phyloP scores from a whole-genome alignment of 106 monocot genomes.

The Dioscorea zingiberensis region DNA sequence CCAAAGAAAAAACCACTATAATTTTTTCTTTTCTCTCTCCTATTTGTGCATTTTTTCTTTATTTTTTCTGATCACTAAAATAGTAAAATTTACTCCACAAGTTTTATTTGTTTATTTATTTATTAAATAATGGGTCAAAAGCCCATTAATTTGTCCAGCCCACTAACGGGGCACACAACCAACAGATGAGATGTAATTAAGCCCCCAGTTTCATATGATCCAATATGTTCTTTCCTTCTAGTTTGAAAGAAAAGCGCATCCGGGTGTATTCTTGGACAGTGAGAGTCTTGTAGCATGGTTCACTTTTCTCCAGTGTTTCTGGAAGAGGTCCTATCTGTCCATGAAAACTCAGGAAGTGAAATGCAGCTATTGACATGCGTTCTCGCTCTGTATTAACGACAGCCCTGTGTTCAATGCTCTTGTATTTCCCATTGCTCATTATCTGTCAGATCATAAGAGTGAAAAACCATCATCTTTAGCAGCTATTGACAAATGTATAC shows the following conservation, averaged over 20 bases:
- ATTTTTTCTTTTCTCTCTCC: no score
- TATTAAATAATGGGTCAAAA: no score
- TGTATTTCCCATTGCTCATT: conserved; percentile 9
- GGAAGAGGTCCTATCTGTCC: background rate
- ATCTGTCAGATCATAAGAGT: background rate
- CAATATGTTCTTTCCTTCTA: conserved; percentile 5
- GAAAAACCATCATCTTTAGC: no score
- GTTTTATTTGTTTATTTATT: no score
- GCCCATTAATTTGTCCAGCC: no score
- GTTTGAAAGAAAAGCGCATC: background rate
- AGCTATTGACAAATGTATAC: background rate
- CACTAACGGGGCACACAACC: no score
- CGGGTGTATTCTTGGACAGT: background rate
- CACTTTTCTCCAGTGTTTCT: background rate
- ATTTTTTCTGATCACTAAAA: no score
- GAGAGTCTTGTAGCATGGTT: background rate
- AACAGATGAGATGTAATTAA: no score
- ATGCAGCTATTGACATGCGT: conserved; percentile 10
- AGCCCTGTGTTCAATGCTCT: conserved; percentile 14
- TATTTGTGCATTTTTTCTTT: no score
- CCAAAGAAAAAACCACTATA: no score
- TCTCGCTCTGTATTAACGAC: conserved; percentile 3
- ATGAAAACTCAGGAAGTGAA: background rate
- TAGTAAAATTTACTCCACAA: no score
- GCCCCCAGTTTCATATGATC: background rate